A percentile compares a stretch with the other conserved stretches of the same genome.
Evolutionary conservation across 1,284 basidiomycete species (phyloP).

Genomic region (Irpex sp.): DNA sequence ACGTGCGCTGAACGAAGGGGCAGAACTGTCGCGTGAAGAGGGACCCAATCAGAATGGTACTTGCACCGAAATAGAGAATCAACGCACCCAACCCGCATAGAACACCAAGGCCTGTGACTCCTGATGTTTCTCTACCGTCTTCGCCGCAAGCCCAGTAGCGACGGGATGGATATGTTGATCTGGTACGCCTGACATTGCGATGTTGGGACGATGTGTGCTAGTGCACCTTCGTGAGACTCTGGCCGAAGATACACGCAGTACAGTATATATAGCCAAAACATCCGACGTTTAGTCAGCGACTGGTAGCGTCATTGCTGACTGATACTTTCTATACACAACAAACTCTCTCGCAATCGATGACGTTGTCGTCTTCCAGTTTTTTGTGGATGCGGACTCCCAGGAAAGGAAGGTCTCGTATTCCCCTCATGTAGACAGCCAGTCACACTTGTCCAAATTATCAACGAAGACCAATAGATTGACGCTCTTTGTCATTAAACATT

Average conservation of each 20-base stretch:
- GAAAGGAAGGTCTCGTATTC: neutral
- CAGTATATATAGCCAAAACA: neutral
- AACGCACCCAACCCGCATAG: conserved; percentile 56
- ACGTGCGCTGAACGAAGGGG: conserved; percentile 64
- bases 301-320: neutral
- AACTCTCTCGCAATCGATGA: neutral
- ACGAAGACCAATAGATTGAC: neutral
- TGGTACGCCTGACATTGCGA: conserved; percentile 23
- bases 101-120: conserved; percentile 53
- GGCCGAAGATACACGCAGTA: neutral
- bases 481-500: neutral
- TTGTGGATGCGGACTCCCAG: neutral
- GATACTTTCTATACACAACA: neutral
- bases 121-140: conserved; percentile 48
- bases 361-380: neutral
- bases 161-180: conserved; percentile 47
- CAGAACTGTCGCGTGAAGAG: conserved; percentile 45
- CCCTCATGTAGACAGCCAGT: neutral
- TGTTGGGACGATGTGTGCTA: neutral
- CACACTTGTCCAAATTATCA: too few relatives aligned
- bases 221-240: neutral
- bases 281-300: neutral
- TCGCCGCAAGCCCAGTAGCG: conserved; percentile 56
- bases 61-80: neutral
- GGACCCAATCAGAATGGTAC: neutral